Percentiles rank a stretch among this genome's conserved stretches.
Conservation (phyloP, 176 grass and related monocot species). For the Elymus sibiricus region DNA sequence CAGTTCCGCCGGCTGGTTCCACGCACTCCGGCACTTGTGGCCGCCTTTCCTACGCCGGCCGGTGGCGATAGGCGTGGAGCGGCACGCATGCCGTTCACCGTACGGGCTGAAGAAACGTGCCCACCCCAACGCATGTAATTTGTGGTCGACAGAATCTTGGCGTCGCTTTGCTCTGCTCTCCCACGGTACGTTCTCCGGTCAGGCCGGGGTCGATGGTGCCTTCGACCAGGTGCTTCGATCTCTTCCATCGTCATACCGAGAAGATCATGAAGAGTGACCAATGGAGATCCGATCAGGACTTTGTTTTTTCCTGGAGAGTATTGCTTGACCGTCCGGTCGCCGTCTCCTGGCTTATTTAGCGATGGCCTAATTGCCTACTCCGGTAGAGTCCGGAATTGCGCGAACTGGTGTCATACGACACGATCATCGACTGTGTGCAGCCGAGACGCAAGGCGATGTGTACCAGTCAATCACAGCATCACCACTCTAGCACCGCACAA, state of each 20-base stretch:
- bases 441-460: not conserved
- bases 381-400: not conserved
- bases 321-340: slow-evolving; percentile 4
- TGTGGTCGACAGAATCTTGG: not conserved
- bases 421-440: not conserved
- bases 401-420: not conserved
- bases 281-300: not conserved
- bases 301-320: not conserved
- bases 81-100: not conserved
- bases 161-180: not conserved
- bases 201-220: not conserved
- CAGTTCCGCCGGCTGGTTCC: not conserved
- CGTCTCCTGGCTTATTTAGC: not conserved
- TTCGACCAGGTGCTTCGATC: not conserved
- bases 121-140: not conserved
- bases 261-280: not conserved
- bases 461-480: not conserved
- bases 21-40: not conserved
- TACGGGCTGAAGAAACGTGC: not conserved
- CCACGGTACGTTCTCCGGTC: not conserved
- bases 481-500: not conserved
- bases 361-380: not conserved
- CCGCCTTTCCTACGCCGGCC: not conserved
- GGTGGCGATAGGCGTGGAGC: not conserved
- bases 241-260: not conserved